Base-by-base conservation (phyloP, 2,329 filamentous ascomycete genomes). In the Colletotrichum falcatum region DNA sequence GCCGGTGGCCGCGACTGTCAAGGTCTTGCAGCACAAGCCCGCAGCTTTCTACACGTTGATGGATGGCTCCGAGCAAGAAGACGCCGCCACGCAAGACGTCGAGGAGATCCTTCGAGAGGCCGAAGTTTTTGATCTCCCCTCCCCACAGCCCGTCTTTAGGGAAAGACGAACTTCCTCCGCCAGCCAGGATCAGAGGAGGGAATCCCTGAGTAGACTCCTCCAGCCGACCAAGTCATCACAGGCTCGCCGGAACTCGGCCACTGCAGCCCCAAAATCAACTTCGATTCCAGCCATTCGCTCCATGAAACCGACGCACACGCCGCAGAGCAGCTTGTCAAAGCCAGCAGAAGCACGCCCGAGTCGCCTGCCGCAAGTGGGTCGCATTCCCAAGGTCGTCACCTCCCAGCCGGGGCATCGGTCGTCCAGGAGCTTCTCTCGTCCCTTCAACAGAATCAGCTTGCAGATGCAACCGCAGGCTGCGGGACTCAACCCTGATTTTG, bases 381-480 rank as follows among this genome's bases (percentile, higher is more conserved):
- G 95, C 20, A 97, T 97, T 61, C 95, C 95, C 11, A 90, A 90
- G 75, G 94, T 97, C 5, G 85, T 95, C 37, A 93, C 89, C 55
- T 90, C 87, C 56, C 87, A 90, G 63, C 84, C 90, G 44, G 88
- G 92, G 72, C 88, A 88, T 58, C 88, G 89, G 1, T 91, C 93
- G 0, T 88, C 92, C 1, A 91, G 90, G 77, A 97, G 94, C 39
- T 97, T 97, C 78, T 97, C 95, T 3, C 86, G 94, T 11, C 94
- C 95, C 0, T 97, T 97, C 77, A 86, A 89, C 74, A 81, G 86
- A 59, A 78, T 85, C 16, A 90, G 88, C 73, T 72, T 85, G 53
- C 83, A 86, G 42, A 74, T 79, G 16, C 77, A 79, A 14, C 73
- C 80, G 2, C 73, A 75, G 12, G 67, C 73, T 68, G 64, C 76